Percentiles rank a stretch among this genome's conserved stretches.
These are phyloP conservation scores for Sclerotinia sclerotiorum DNA, from an alignment of 2,329 filamentous ascomycete species.

Conservation along the genomic window DNA sequence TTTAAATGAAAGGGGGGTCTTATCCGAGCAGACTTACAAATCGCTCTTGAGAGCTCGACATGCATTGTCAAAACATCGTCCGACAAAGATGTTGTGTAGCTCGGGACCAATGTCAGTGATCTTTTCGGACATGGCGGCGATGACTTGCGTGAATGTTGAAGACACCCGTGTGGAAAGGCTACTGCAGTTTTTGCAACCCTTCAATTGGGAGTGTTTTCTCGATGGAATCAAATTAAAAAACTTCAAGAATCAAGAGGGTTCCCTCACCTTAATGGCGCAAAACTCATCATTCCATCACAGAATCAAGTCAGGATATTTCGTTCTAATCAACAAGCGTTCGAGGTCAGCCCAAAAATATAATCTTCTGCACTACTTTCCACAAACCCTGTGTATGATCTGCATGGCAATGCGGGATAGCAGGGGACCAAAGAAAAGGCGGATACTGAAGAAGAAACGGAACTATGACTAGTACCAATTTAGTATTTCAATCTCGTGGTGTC, in stretches of 20 bases:
- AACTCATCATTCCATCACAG: not conserved
- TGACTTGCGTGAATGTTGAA: not conserved
- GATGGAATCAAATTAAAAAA: not conserved
- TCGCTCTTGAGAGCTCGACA: not conserved
- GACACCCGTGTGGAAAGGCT: not conserved
- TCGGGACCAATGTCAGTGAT: not conserved
- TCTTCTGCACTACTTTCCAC: not conserved
- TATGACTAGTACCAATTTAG: not conserved
- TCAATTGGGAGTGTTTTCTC: not conserved
- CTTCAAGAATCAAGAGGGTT: not conserved
- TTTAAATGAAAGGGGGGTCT: constrained; percentile 2
- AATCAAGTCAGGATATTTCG: not conserved
- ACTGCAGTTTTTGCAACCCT: not conserved
- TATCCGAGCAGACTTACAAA: constrained; percentile 1
- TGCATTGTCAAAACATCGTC: not conserved
- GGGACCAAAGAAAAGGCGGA: not conserved
- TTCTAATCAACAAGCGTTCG: not conserved
- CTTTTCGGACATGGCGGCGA: not conserved
- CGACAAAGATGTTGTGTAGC: not conserved
- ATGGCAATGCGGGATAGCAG: not conserved
- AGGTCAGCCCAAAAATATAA: not conserved
- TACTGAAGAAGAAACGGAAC: not conserved
- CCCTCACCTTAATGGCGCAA: not conserved
- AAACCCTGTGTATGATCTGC: constrained; percentile 7
- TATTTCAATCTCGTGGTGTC: not conserved